These are phyloP conservation scores for Spencermartinsiella europaea DNA, from an alignment of 805 yeast species.

Conservation along the genomic window DNA sequence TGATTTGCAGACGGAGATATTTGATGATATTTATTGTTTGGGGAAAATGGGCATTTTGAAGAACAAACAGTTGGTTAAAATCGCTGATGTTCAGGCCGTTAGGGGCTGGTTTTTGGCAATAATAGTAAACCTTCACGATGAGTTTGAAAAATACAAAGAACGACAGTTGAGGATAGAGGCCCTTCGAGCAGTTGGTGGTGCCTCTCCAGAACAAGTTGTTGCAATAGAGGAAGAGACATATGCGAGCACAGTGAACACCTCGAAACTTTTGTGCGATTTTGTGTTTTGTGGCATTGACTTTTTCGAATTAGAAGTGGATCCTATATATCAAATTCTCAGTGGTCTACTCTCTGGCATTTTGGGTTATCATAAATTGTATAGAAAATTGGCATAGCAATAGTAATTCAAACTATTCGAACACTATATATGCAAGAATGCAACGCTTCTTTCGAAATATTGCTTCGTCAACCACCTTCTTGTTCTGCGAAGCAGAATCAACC, in stretches of 20 bases:
- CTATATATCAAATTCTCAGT: conserved; percentile 20
- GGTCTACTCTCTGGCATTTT: conserved; percentile 24
- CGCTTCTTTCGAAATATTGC: too few species aligned
- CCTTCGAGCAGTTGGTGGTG: not conserved
- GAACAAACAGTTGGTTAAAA: conserved; percentile 12
- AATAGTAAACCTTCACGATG: conserved; percentile 16
- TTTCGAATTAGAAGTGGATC: conserved; percentile 19
- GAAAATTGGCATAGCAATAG: conserved; percentile 7
- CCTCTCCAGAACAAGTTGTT: not conserved
- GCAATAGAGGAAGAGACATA: not conserved
- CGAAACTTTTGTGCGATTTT: conserved; percentile 26
- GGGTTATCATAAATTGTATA: conserved; percentile 22
- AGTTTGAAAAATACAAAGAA: conserved; percentile 8
- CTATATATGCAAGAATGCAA: too few species aligned
- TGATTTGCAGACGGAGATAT: conserved; percentile 26
- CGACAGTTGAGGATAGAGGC: conserved; percentile 1
- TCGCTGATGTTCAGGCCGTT: conserved; percentile 25
- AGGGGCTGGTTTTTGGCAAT: conserved; percentile 27
- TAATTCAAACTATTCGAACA: too few species aligned
- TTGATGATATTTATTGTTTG: conserved; percentile 28
- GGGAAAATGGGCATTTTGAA: conserved; percentile 25
- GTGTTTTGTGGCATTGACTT: conserved; percentile 27
- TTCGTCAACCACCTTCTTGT: too few species aligned
- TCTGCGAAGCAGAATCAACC: too few species aligned
- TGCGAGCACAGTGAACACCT: conserved; percentile 10